phyloP scores from a whole-genome alignment of 176 grass and related monocot genomes.

The Phoenix dactylifera region DNA sequence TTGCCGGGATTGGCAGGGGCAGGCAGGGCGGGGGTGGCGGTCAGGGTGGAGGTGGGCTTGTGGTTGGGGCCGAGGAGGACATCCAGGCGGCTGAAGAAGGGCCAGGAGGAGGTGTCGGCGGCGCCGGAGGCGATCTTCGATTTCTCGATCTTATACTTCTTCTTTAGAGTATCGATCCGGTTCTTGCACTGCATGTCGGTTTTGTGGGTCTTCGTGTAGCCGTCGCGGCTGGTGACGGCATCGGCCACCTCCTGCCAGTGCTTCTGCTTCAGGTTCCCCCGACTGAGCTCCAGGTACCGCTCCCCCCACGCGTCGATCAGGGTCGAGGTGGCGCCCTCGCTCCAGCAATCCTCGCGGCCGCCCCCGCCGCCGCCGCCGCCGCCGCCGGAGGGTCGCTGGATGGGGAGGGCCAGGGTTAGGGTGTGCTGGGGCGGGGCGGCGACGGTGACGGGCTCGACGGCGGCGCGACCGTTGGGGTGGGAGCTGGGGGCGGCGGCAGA shows the following conservation, averaged over 20 bases:
- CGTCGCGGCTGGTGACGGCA: conserved; percentile 65
- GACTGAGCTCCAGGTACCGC: conserved; percentile 77
- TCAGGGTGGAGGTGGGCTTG: conserved; percentile 12
- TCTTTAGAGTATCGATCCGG: conserved; percentile 97
- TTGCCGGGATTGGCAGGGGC: conserved; percentile 18
- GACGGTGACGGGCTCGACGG: conserved; percentile 2
- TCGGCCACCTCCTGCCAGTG: conserved; percentile 99
- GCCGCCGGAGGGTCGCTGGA: conserved; percentile 30
- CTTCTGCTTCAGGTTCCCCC: conserved; percentile 83
- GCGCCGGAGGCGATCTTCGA: conserved; percentile 27
- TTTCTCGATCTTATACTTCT: conserved; percentile 97
- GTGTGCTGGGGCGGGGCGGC: conserved; percentile 34
- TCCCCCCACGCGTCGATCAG: conserved; percentile 98
- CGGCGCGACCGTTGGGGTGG: conserved; percentile 30
- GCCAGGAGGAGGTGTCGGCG: conserved; percentile 44
- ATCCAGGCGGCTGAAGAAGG: conserved; percentile 73
- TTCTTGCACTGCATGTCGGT: conserved; percentile 98
- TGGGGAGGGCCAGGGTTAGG: conserved; percentile 51
- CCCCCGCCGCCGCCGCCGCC: conserved; percentile 35
- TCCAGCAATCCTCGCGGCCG: conserved; percentile 90
- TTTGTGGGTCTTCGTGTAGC: conserved; percentile 67
- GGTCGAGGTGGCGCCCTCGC: conserved; percentile 75
- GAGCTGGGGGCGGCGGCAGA: neutral
- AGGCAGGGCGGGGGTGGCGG: neutral
- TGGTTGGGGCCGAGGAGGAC: conserved; percentile 60